Percentiles rank a stretch among this genome's conserved stretches.
These are phyloP conservation scores for Vitis hybrid DNA, from an alignment of 177 flowering plant species.

Conservation along the genomic window DNA sequence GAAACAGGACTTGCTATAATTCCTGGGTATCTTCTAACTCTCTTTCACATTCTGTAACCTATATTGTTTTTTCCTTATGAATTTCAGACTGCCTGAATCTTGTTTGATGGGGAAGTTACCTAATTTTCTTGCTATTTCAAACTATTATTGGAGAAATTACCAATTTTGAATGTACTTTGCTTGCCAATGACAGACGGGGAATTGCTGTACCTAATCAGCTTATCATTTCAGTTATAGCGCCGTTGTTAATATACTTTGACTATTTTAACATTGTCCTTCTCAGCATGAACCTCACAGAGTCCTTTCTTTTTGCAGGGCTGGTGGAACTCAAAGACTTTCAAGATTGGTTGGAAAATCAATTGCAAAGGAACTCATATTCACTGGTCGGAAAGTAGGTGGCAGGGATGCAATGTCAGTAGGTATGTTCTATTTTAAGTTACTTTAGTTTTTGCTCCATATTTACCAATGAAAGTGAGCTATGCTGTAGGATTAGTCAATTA, in stretches of 20 bases:
- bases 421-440: slow-evolving; percentile 17
- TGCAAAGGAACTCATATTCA: slow-evolving; percentile 88
- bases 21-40: slow-evolving; percentile 68
- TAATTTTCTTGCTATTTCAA: background rate
- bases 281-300: background rate
- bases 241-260: background rate
- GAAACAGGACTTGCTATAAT: slow-evolving; percentile 97
- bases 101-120: background rate
- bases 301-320: slow-evolving; percentile 58
- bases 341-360: slow-evolving; percentile 76
- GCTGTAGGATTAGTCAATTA: slow-evolving; percentile 77
- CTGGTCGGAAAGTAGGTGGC: slow-evolving; percentile 73
- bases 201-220: background rate
- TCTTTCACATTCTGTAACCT: background rate
- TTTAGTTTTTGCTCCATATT: background rate
- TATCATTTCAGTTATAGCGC: background rate
- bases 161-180: too few relatives aligned
- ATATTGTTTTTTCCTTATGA: background rate
- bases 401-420: slow-evolving; percentile 69
- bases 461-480: background rate
- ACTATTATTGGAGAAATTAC: background rate
- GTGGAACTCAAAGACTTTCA: slow-evolving; percentile 93
- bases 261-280: background rate
- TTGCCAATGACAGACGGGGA: too few relatives aligned
- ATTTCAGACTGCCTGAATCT: background rate